Conservation (phyloP, 164 flowering plant genomes). For the Dillenia turbinata region DNA sequence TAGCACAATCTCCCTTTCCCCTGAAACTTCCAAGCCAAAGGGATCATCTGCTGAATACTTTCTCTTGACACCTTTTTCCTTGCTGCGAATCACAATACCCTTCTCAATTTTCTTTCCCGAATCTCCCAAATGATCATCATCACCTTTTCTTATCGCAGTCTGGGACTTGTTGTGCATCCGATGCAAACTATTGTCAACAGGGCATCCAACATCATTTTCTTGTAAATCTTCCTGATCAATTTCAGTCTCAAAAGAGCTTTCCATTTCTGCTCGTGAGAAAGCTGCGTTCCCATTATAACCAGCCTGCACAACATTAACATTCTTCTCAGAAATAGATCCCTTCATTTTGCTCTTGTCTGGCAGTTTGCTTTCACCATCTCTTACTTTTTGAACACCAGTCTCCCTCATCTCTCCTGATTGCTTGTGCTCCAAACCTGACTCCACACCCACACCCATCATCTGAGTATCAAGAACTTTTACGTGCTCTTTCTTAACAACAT, state of each 20-base stretch:
- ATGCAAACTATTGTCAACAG: not conserved
- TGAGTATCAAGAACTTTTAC: constrained; percentile 7
- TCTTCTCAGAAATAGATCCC: constrained; percentile 2
- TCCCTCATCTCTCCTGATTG: not conserved
- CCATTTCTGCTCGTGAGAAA: not conserved
- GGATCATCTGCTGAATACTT: constrained; percentile 7
- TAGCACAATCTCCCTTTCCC: constrained; percentile 29
- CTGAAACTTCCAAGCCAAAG: constrained; percentile 1
- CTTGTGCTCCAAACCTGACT: constrained; percentile 5
- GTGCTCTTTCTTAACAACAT: constrained; percentile 18
- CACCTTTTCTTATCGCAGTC: not conserved
- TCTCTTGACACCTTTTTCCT: constrained; percentile 9
- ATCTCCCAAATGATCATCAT: not conserved
- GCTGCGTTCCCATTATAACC: constrained; percentile 1
- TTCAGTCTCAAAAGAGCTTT: constrained; percentile 1
- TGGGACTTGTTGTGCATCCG: not conserved
- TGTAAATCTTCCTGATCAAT: constrained; percentile 1
- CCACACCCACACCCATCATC: not conserved
- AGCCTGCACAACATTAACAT: not conserved
- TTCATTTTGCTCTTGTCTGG: constrained; percentile 3
- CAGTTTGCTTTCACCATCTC: not conserved
- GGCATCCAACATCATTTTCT: not conserved
- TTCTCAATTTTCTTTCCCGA: constrained; percentile 3
- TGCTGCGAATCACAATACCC: not conserved
- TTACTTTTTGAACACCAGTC: not conserved